These are phyloP conservation scores for Arabidopsis thaliana DNA, from an alignment of 345 rosid species.

Conservation along the genomic window TAIR10.1 NC_003076.8:9251501-9252000, in stretches of 20 bases:
- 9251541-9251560: background rate
- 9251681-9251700: background rate
- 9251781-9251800: background rate
- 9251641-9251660: background rate
- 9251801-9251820: background rate
- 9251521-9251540: background rate
- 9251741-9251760: background rate
- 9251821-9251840: background rate
- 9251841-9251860: background rate
- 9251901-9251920: background rate
- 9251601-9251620: background rate
- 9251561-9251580: background rate
- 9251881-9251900: background rate
- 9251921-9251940: background rate
- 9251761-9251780: background rate
- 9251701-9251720: background rate
- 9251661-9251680: background rate
- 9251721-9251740: background rate
- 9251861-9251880: background rate
- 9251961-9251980: background rate
- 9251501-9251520: background rate
- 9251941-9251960: background rate
- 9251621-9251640: background rate
- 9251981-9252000: background rate
- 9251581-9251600: background rate